phyloP scores from a whole-genome alignment of 2,329 filamentous ascomycete genomes.

The Diaporthe destruens region DNA sequence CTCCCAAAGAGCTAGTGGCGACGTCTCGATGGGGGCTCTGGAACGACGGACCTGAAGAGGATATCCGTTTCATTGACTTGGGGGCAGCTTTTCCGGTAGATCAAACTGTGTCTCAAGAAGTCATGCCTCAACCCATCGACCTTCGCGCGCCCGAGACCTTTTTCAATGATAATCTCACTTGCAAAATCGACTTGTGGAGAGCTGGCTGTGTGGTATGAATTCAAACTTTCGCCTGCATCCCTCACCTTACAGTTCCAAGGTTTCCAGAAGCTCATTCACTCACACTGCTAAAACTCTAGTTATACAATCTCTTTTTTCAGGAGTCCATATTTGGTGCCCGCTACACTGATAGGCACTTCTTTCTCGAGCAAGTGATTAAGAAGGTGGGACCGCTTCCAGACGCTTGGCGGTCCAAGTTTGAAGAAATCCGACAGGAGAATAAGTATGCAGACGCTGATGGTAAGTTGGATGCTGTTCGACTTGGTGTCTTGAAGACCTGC shows the following conservation, averaged over 20 bases:
- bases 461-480: neutral
- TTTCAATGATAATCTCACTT: no score
- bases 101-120: no score
- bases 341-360: neutral
- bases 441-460: neutral
- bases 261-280: neutral
- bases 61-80: no score
- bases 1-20: no score
- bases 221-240: neutral
- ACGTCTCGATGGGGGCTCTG: no score
- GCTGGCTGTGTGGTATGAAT: conserved; percentile 3
- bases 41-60: no score
- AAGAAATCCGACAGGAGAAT: neutral
- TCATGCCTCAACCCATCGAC: no score
- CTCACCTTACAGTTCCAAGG: neutral
- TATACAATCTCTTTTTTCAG: neutral
- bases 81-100: no score
- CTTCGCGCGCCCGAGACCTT: no score
- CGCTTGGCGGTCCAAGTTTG: neutral
- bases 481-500: no score
- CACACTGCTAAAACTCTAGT: neutral
- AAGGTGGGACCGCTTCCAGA: neutral
- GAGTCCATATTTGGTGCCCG: neutral
- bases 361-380: conserved; percentile 9
- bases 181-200: neutral